Evolutionary conservation across 768 basidiomycete species (phyloP), one percentile per base, ranked within the genome.

Genomic region (Termitomyces sp.): DNA sequence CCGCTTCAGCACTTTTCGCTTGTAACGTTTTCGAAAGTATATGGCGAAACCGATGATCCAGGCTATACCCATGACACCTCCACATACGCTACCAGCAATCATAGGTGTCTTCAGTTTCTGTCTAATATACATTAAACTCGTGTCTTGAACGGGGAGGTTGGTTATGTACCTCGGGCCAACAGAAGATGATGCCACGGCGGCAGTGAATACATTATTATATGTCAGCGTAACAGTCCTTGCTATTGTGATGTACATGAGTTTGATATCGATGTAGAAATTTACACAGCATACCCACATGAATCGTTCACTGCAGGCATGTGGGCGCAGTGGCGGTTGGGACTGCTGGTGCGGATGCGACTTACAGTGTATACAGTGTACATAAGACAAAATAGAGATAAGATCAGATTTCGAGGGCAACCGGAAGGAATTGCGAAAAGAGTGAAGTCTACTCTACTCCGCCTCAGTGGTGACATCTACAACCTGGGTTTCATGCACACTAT

Each of bases 401-500:
- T 54, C 44, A 54, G 46, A 58, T 53, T 24, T 47, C 34, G n/a
- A 34, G 30, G n/a, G 28, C 28, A 28, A 28, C n/a, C n/a, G n/a
- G n/a, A n/a, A n/a, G n/a, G n/a, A n/a, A n/a, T n/a, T 41, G 3
- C 12, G 32, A 32, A 32, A 32, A 11, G 32, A 11, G 35, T 17
- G 3, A 17, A 38, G 6, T 17, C 14, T 19, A 24, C n/a, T 34
- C 41, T 63, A 57, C 48, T 53, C 61, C 17, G 48, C 58, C 34
- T 62, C 63, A n/a, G 54, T 45, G 9, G 54, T 50, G 3, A 73
- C 76, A 15, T 81, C 82, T 46, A 67, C 73, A 21, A 85, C 77
- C 64, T 86, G 86, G 51, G 82, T 59, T 17, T 88, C 87, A 63
- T 88, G 84, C 24, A 86, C 81, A 61, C 81, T 88, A 66, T 78